Base-by-base conservation (phyloP, 208 protist species). In the Trypanosoma melophagium region DNA sequence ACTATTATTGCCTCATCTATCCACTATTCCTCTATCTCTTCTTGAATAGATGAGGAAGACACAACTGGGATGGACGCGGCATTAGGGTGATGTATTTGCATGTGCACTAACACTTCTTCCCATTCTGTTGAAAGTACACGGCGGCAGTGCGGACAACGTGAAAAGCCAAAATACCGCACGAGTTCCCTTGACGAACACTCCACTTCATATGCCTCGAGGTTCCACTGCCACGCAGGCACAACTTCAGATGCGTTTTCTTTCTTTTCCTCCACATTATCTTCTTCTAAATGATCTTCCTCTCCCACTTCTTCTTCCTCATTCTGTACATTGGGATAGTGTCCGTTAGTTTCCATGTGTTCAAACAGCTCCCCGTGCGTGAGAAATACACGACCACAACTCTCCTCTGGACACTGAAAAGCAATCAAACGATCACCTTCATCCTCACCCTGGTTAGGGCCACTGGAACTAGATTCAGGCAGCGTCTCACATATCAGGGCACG, bases 341-440 rank as follows among this genome's bases (percentile, higher is more conserved):
- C 51, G 0, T 71, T 65, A 3, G 55, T 12, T 25, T 83, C 60
- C 47, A 93, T 61, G 59, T 93, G 87, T 14, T 74, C 69, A 0
- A 80, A 61, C 10, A 93, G 66, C 41, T 86, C 83, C 12, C 84
- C 87, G 41, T 89, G 87, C 49, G 80, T 69, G 7, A 87, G 64
- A 47, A 90, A 93, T 21, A 88, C 69, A 19, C 60, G 42, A 16
- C 70, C 63, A 65, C 87, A 93, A 44, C 41, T 59, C 4, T 71
- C 63, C 7, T 45, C 69, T 1, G 79, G 78, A 38, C 72, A 77
- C 41, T 77, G 72, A 57, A 58, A 72, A 2, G 60, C 80, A 24
- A 60, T 21, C 24, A 64, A 28, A 40, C 49, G 53, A 55, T 77
- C 69, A 68, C 79, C 61, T 56, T n/a, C 22, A 66, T 72, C 41